These are phyloP conservation scores for Chlorella sp. DNA, from an alignment of 139 green algal genomes.

Conservation along the genomic window DNA sequence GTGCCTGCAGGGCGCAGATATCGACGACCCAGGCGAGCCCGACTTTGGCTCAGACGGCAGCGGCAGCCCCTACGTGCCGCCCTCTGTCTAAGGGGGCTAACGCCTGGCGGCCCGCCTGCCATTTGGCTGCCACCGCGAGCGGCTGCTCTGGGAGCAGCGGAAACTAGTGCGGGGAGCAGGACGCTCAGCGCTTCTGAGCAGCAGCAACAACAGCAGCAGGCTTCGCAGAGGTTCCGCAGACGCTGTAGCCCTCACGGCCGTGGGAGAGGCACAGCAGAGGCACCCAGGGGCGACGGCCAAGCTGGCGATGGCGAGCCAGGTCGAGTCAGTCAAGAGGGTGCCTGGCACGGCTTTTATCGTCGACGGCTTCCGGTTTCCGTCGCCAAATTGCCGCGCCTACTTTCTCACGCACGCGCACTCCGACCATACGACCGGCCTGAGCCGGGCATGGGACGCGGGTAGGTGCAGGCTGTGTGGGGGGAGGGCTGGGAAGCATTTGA, in stretches of 20 bases:
- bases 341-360: constrained; percentile 62
- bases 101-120: too few relatives aligned
- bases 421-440: constrained; percentile 78
- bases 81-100: too few relatives aligned
- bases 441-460: constrained; percentile 43
- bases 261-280: too few relatives aligned
- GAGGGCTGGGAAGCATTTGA: neutral
- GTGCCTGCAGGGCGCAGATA: too few relatives aligned
- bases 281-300: neutral
- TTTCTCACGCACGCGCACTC: constrained; percentile 82
- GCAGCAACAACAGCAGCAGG: neutral
- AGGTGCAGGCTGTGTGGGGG: neutral
- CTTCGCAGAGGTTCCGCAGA: too few relatives aligned
- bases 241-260: too few relatives aligned
- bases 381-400: constrained; percentile 43
- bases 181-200: too few relatives aligned
- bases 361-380: constrained; percentile 55
- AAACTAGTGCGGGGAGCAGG: neutral
- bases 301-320: constrained; percentile 63
- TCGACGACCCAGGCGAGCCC: too few relatives aligned
- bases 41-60: too few relatives aligned
- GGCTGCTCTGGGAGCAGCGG: neutral
- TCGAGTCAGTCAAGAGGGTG: constrained; percentile 76
- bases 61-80: too few relatives aligned
- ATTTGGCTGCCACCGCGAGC: neutral